Base-by-base conservation (phyloP, 495 filamentous ascomycete genomes). In the Penicillium coprophilum region DNA sequence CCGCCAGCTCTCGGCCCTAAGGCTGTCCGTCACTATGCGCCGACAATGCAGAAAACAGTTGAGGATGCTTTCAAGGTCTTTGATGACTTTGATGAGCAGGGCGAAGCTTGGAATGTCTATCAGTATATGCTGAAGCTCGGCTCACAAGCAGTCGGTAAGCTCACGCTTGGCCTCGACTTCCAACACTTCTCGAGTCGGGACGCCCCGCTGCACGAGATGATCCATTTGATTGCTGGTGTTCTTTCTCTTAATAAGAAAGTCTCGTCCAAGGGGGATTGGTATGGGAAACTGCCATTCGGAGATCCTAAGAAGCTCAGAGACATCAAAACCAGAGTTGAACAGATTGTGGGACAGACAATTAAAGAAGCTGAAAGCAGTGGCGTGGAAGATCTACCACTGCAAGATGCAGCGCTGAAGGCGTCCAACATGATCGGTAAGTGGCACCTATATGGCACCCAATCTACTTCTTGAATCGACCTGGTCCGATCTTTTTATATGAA, bases 51-150 rank as follows among this genome's bases (percentile, higher is more conserved):
- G 48, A 51, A 69, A 10, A 69, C 71, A 1, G 73, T 73, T 0
- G 63, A 75, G 38, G 60, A 70, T 31, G 41, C 71, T 12, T 82
- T 82, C 57, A 60, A 53, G 6, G 75, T 82, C 2, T 81, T 84
- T 24, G 82, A 84, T 60, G 69, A 76, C 45, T 64, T 83, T 6
- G 77, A 81, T 53, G 55, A 69, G 32, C 59, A 68, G 8, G 72
- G 63, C 1, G 72, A 80, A 53, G 72, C 79, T 0, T 83, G 71
- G 70, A 84, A 84, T 55, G 79, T 79, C 3, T 85, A 83, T 50
- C 76, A 76, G 48, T 82, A 79, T 50, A 84, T 82, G 79, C 54
- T 83, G 48, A 84, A 85, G 63, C 71, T 85, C 1, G 79, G 67
- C 4, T 75, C 77, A 4, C 77, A 80, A 50, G 68, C 74, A 11